Base-by-base conservation (phyloP, 148 eudicot genomes). In the Bassia scoparia region DNA sequence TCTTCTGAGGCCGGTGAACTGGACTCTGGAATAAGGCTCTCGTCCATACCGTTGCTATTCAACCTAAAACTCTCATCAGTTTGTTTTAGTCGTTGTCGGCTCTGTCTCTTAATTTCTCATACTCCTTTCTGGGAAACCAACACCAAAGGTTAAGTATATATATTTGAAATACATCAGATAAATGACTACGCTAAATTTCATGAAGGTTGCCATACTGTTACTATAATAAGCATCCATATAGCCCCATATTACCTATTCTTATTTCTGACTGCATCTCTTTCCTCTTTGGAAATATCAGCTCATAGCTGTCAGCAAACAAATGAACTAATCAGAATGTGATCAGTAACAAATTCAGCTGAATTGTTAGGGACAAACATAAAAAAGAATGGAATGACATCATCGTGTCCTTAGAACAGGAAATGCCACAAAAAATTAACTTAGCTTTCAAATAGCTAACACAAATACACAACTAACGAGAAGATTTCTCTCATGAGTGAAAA, bases 1-100 rank as follows among this genome's bases (percentile, higher is more conserved):
- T 94, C 97, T 59, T 88, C 98, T 56, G 85, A 91, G 63, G 77
- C 84, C 37, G 98, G 87, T 76, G 93, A 91, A 75, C 80, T 76
- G 35, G 83, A 62, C 24, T 80, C 84, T 68, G 77, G 75, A 72
- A 55, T 46, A 37, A 79, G 70, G 81, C 46, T 74, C 56, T 68
- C 86, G 68, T 78, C 71, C 31, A 71, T 82, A 26, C 80, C 83
- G 68, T 66, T 69, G 79, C 82, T 76, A 77, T 82, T 81, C 30
- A 59, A 72, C 30, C 75, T 78, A 9, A 58, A 29, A 59, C 41
- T 81, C 24, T 74, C 84, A 55, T 73, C 74, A 63, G 72, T 76
- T 61, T 70, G 83, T 79, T 85, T 88, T 29, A 88, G 79, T 54
- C 88, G 81, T 67, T 86, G 86, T 65, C 85, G 88, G 68, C 96